Conservation (phyloP, 257 asterid species). For the Apocynum venetum region DNA sequence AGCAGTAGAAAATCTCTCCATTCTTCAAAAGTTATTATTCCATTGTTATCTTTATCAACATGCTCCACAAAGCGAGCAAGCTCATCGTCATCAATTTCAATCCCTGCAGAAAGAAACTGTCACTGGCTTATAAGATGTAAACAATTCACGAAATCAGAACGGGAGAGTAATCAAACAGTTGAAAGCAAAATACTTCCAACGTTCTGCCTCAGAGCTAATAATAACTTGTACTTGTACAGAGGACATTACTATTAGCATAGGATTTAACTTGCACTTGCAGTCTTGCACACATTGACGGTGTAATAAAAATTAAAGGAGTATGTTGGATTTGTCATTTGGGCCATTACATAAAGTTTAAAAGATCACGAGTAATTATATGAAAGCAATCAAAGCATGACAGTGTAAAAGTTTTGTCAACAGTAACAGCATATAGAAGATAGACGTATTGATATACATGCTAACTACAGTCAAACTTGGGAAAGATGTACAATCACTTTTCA, state of each 20-base stretch:
- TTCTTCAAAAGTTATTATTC: slow-evolving; percentile 92
- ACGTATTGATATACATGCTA: background rate
- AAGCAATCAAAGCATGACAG: background rate
- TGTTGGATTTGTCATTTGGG: background rate
- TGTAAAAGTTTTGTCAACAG: background rate
- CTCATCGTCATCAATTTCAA: slow-evolving; percentile 82
- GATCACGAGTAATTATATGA: background rate
- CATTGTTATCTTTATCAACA: slow-evolving; percentile 91
- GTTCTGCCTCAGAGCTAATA: background rate
- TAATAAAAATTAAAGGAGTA: background rate
- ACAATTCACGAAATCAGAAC: slow-evolving; percentile 18
- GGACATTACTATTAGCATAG: background rate
- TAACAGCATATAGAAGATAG: background rate
- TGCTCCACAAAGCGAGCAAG: slow-evolving; percentile 96
- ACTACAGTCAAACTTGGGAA: no score
- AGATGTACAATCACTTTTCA: background rate
- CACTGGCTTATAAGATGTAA: slow-evolving; percentile 65
- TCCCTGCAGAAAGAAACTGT: slow-evolving; percentile 81
- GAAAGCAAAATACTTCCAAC: background rate
- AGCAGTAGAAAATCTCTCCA: slow-evolving; percentile 97
- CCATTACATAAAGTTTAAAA: background rate
- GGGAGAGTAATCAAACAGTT: background rate
- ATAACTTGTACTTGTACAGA: background rate
- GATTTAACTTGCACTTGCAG: background rate
- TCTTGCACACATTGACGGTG: background rate